A percentile compares a stretch with the other conserved stretches of the same genome.
These are phyloP conservation scores for Naganishia liquefaciens DNA, from an alignment of 1,284 basidiomycete genomes.

Conservation along the genomic window DNA sequence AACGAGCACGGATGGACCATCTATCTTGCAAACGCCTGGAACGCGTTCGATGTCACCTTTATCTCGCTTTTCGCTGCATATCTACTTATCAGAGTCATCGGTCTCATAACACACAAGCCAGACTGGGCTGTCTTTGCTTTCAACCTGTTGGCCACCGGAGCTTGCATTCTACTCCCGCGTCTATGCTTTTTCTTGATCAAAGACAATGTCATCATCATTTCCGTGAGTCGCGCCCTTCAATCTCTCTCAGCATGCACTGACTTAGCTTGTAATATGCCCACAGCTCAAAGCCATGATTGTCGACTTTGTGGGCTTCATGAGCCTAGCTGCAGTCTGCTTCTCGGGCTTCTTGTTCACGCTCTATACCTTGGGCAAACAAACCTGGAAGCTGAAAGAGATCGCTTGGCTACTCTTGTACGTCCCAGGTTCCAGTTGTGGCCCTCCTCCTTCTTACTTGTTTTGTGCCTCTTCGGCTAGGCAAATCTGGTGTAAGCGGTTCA, in stretches of 20 bases:
- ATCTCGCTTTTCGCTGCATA: constrained; percentile 72
- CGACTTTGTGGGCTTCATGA: constrained; percentile 81
- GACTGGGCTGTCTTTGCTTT: constrained; percentile 69
- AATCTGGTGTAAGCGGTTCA: constrained; percentile 52
- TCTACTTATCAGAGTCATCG: constrained; percentile 66
- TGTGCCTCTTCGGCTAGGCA: constrained; percentile 38
- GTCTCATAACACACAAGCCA: constrained; percentile 61
- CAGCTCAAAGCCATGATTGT: constrained; percentile 68
- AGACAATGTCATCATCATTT: constrained; percentile 75
- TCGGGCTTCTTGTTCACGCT: constrained; percentile 82
- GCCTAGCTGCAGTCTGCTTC: constrained; percentile 67
- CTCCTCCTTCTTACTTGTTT: constrained; percentile 8
- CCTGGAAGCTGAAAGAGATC: constrained; percentile 69
- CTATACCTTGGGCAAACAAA: constrained; percentile 69
- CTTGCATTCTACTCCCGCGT: constrained; percentile 82
- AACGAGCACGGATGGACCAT: constrained; percentile 75
- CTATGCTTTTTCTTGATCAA: constrained; percentile 82
- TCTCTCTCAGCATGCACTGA: background rate
- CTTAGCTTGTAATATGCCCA: background rate
- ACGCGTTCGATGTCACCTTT: constrained; percentile 78
- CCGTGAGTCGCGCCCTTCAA: constrained; percentile 56
- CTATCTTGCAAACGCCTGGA: constrained; percentile 67
- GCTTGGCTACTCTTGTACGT: constrained; percentile 64
- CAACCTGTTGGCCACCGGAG: constrained; percentile 78
- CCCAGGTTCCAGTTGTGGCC: constrained; percentile 49